These are phyloP conservation scores for Neurospora sp. DNA, from an alignment of 495 filamentous ascomycete species.

Conservation along the genomic window DNA sequence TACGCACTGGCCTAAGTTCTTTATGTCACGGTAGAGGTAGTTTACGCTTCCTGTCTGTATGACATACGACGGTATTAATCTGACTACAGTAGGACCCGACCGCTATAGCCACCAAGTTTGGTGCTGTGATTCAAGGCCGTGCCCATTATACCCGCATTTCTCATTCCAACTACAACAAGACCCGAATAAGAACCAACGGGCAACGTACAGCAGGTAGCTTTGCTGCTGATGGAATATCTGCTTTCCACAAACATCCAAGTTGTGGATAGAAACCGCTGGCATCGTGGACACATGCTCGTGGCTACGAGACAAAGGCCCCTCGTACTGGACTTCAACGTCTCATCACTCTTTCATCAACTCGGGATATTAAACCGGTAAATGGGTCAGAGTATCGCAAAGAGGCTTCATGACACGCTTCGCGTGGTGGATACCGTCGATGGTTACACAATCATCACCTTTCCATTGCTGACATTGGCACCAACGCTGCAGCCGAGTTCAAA, in stretches of 20 bases:
- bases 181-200: neutral
- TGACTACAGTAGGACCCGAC: neutral
- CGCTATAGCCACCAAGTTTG: neutral
- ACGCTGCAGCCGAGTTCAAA: neutral
- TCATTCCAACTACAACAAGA: neutral
- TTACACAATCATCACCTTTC: slow-evolving; percentile 2
- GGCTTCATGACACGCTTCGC: neutral
- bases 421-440: slow-evolving; percentile 5
- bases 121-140: neutral
- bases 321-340: neutral
- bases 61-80: neutral
- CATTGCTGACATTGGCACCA: neutral
- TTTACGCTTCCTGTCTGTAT: neutral
- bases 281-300: neutral
- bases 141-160: neutral
- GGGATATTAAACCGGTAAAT: neutral
- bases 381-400: neutral
- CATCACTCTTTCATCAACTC: neutral
- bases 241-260: neutral
- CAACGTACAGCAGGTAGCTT: neutral
- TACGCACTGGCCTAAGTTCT: neutral
- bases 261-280: neutral
- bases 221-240: neutral
- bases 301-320: neutral
- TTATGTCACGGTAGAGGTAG: neutral